These are phyloP conservation scores for Tephrocybe sp. DNA, from an alignment of 768 basidiomycete genomes.

Conservation along the genomic window DNA sequence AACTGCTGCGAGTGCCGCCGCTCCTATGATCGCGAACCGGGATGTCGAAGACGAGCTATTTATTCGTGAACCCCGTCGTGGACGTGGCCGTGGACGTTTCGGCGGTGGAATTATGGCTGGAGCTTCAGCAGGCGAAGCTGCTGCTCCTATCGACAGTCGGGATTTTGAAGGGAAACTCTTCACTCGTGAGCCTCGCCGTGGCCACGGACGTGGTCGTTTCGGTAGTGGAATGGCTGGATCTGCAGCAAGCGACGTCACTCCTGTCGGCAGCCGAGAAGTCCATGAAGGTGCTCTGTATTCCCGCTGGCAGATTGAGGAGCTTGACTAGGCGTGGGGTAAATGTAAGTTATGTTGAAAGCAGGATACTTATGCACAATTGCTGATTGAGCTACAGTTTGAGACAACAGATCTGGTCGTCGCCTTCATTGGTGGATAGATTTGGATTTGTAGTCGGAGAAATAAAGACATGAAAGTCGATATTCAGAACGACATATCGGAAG, in stretches of 20 bases:
- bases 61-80: conserved; percentile 1
- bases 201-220: not conserved
- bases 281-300: not conserved
- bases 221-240: not conserved
- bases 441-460: no score
- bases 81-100: not conserved
- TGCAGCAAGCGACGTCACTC: conserved; percentile 2
- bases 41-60: not conserved
- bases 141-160: conserved; percentile 1
- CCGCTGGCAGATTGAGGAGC: not conserved
- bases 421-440: no score
- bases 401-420: no score
- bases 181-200: not conserved
- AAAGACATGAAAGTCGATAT: no score
- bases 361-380: not conserved
- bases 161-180: conserved; percentile 6
- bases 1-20: not conserved
- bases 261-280: conserved; percentile 3
- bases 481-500: no score
- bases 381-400: not conserved
- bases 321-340: not conserved
- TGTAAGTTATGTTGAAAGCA: not conserved
- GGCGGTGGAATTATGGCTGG: not conserved
- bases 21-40: not conserved
- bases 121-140: not conserved